These are phyloP conservation scores for Rhytidhysteron rufulum DNA, from an alignment of 2,329 filamentous ascomycete species.

Conservation along the genomic window DNA sequence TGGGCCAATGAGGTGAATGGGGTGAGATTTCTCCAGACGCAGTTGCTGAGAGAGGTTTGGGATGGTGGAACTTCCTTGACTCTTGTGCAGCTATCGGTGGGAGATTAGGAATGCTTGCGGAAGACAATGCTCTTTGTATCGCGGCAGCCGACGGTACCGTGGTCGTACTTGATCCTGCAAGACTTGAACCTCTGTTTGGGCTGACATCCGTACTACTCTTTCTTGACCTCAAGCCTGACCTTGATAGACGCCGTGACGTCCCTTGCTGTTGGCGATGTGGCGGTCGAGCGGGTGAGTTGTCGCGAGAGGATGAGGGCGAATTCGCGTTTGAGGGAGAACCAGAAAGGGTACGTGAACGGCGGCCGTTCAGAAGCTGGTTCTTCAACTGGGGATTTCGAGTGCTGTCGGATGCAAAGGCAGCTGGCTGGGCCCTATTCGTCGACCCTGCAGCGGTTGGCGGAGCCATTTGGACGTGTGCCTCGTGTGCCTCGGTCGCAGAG, in stretches of 20 bases:
- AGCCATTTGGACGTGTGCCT: slow-evolving; percentile 8
- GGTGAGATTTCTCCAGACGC: slow-evolving; percentile 48
- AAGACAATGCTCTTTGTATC: slow-evolving; percentile 64
- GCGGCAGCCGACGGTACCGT: slow-evolving; percentile 59
- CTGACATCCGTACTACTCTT: slow-evolving; percentile 45
- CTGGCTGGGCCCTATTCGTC: slow-evolving; percentile 10
- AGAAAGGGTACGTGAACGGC: slow-evolving; percentile 27
- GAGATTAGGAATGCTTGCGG: slow-evolving; percentile 64
- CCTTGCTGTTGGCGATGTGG: slow-evolving; percentile 20
- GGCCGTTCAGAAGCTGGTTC: slow-evolving; percentile 20
- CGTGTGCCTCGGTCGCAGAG: slow-evolving; percentile 14
- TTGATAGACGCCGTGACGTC: slow-evolving; percentile 15
- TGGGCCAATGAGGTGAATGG: slow-evolving; percentile 70
- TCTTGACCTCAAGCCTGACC: slow-evolving; percentile 34
- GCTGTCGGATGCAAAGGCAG: slow-evolving; percentile 14
- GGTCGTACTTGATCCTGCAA: slow-evolving; percentile 27
- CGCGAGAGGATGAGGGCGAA: slow-evolving; percentile 46
- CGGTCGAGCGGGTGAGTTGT: slow-evolving; percentile 42
- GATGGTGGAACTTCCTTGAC: slow-evolving; percentile 60
- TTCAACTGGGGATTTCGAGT: slow-evolving; percentile 16
- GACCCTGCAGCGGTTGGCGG: slow-evolving; percentile 12
- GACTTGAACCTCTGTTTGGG: slow-evolving; percentile 35
- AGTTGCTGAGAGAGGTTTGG: slow-evolving; percentile 54
- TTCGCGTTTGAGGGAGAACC: slow-evolving; percentile 35
- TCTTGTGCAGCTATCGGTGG: slow-evolving; percentile 59